Percentiles rank a stretch among this genome's conserved stretches.
Evolutionary conservation across 768 basidiomycete genomes (phyloP).

Genomic region (Amanita pseudoporphyria): DNA sequence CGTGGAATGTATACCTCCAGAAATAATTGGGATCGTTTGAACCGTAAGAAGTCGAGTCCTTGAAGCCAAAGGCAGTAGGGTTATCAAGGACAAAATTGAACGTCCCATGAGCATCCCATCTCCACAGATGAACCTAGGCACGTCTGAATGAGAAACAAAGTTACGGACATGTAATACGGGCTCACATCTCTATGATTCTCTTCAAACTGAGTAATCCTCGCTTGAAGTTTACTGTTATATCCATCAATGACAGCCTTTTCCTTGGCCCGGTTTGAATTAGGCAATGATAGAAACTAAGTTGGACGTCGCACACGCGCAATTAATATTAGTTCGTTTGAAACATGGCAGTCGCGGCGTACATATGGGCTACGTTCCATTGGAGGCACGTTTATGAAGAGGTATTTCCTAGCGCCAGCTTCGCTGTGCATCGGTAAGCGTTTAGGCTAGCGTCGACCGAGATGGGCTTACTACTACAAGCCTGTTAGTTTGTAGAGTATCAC

Average conservation of each 20-base stretch:
- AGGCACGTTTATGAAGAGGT: constrained; percentile 37
- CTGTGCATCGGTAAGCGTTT: constrained; percentile 14
- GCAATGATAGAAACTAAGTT: constrained; percentile 38
- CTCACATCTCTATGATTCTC: constrained; percentile 37
- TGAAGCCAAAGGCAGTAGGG: constrained; percentile 43
- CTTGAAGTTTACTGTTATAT: constrained; percentile 42
- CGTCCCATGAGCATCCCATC: constrained; percentile 40
- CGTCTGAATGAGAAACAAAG: background rate
- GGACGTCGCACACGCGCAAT: background rate
- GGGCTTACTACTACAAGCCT: constrained; percentile 21
- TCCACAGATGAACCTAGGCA: constrained; percentile 34
- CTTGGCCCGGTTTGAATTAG: constrained; percentile 24
- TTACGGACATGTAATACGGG: background rate
- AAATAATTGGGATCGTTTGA: constrained; percentile 29
- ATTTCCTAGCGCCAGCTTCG: constrained; percentile 45
- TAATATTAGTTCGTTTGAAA: background rate
- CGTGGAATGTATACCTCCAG: constrained; percentile 36
- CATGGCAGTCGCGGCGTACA: constrained; percentile 17
- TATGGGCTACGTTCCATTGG: constrained; percentile 33
- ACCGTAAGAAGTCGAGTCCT: constrained; percentile 41
- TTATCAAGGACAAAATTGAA: constrained; percentile 40
- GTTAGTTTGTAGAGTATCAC: constrained; percentile 7
- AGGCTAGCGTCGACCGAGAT: constrained; percentile 3
- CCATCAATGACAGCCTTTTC: constrained; percentile 38
- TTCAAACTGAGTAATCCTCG: constrained; percentile 31